A percentile compares a stretch with the other conserved stretches of the same genome.
These are phyloP conservation scores for Metarhizium humberi DNA, from an alignment of 2,329 filamentous ascomycete genomes.

Conservation along the genomic window DNA sequence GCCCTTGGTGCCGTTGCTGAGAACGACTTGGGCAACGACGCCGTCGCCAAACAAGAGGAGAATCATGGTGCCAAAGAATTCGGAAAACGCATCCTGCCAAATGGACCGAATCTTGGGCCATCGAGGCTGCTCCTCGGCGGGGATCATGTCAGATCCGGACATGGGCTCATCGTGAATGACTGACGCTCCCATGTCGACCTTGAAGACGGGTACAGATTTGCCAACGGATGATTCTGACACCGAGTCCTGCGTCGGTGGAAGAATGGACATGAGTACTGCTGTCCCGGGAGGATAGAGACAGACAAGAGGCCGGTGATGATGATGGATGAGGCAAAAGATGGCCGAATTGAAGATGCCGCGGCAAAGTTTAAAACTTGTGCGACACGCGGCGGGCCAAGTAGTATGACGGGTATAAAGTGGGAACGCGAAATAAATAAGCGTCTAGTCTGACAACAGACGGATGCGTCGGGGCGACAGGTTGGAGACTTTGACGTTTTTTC, in stretches of 20 bases:
- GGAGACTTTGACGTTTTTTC: not conserved
- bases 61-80: conserved; percentile 61
- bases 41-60: conserved; percentile 62
- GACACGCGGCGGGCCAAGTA: not conserved
- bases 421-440: not conserved
- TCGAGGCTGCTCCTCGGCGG: conserved; percentile 16
- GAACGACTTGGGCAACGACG: conserved; percentile 59
- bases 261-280: conserved; percentile 18
- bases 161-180: conserved; percentile 14
- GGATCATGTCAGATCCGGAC: conserved; percentile 8
- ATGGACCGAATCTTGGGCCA: conserved; percentile 45
- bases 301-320: not conserved
- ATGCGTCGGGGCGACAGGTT: not conserved
- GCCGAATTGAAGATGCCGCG: not conserved
- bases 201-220: conserved; percentile 19
- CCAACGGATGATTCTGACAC: conserved; percentile 24
- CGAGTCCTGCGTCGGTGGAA: conserved; percentile 17
- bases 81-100: conserved; percentile 51
- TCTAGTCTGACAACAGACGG: not conserved
- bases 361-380: not conserved
- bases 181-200: conserved; percentile 20
- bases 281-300: not conserved
- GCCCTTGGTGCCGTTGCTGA: conserved; percentile 41
- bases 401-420: not conserved
- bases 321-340: not conserved